Base-by-base conservation (phyloP, 768 basidiomycete species). In the Steccherinum ochraceum region DNA sequence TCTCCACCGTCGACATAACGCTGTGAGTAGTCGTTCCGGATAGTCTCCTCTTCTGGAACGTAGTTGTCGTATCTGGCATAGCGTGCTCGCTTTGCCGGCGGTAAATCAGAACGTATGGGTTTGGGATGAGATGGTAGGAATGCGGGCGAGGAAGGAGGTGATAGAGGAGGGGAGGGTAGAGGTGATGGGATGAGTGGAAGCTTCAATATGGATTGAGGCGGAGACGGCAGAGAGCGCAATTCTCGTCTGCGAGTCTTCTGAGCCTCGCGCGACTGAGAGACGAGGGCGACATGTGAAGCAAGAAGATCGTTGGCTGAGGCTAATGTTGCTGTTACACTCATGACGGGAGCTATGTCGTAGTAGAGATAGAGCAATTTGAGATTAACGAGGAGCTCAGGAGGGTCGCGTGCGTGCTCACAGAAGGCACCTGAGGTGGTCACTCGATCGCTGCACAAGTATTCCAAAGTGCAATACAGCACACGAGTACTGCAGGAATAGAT, bases 11-110 rank as follows among this genome's bases (percentile, higher is more conserved):
- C 85, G 26, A 94, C 92, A 66, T 95, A 97, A 56, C 86, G 73
- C 66, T 87, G 86, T 0, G 88, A 90, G 62, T 94, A 93, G 70
- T 99, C 94, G 59, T 96, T 98, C 45, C 96, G 78, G 41, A 99
- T 89, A 0, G 93, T 97, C 66, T 99, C 95, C 63, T 99, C 95
- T 54, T 93, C 91, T 1, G 89, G 85, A 13, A 93, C 77, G 57
- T 95, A 94, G 61, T 94, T 93, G 26, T 65, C 64, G 56, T 90
- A 93, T 27, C 86, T 76, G 19, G 77, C 74, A 4, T 79, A 70
- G 3, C 89, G 78, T 0, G 87, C 86, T 3, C 81, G 79, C 63
- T 93, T 93, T 4, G 81, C 76, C n/a, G 83, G 82, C 0, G 84
- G 78, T 4, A 81, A 61, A 49, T 81, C 79, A 65, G 67, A 58